Base-by-base conservation (phyloP, 768 basidiomycete species). In the Russula earlei region DNA sequence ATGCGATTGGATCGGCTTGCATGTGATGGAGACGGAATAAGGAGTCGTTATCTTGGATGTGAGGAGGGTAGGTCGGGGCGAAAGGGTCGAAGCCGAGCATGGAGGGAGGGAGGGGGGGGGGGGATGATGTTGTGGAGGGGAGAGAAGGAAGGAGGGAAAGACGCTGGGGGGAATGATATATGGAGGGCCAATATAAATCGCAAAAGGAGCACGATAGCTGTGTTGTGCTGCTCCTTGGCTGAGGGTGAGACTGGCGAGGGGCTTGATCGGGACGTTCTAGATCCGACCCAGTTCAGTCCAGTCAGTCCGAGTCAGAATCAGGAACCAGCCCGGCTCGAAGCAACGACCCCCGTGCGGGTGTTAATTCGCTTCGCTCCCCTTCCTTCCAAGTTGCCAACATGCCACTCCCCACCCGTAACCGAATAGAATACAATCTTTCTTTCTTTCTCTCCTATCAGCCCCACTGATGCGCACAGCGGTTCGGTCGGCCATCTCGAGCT, bases 251-350 rank as follows among this genome's bases (percentile, higher is more conserved):
- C 25, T 45, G 41, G 15, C 27, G 34, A 44, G 45, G 46, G 52
- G 41, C 22, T n/a, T 46, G 57, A 58, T 58, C 57, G 57, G 57
- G 34, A 12, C 15, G 54, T 58, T 58, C 57, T 54, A 58, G 52
- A 54, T 58, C 57, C 52, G 57, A 53, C 52, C 52, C 52, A 56
- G 46, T 53, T 40, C 48, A 49, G 54, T 56, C 37, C 55, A 22
- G 44, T 52, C 55, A 22, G 44, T 52, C 45, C 29, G 15, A 44
- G 17, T 55, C 49, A 43, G 29, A 22, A 24, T 12, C 34, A 4
- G 12, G 34, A 36, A 36, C 34, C 29, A 31, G 29, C 29, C 29
- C 29, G 29, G 29, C 29, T 31, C 29, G 10, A 1, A 5, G 5
- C 29, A 31, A n/a, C n/a, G n/a, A n/a, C n/a, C n/a, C n/a, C n/a